Conservation (phyloP, 2,329 filamentous ascomycete genomes). For the Ceratocystis destructans region DNA sequence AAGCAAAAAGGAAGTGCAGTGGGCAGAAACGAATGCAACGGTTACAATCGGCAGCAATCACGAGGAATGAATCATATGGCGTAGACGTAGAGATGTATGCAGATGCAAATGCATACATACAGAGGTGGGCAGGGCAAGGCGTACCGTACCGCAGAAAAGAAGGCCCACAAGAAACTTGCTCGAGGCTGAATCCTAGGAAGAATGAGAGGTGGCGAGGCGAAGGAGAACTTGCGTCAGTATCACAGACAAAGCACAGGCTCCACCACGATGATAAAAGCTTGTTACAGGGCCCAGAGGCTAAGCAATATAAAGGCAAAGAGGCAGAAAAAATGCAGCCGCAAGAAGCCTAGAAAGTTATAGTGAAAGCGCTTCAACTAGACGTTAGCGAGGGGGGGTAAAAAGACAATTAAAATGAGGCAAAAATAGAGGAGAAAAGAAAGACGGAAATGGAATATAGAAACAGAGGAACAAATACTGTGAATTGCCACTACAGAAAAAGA, state of each 20-base stretch:
- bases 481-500: neutral
- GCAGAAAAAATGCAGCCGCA: neutral
- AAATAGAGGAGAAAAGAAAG: neutral
- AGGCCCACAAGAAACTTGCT: constrained; percentile 6
- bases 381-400: neutral
- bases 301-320: neutral
- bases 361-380: neutral
- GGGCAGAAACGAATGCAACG: neutral
- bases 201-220: neutral
- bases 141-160: neutral
- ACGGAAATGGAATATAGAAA: neutral
- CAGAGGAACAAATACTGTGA: neutral
- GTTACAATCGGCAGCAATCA: neutral
- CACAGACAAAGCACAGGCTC: neutral
- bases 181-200: neutral
- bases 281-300: neutral
- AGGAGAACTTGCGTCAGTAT: neutral
- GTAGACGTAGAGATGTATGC: neutral
- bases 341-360: neutral
- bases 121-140: neutral
- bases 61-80: neutral
- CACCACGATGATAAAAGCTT: constrained; percentile 1
- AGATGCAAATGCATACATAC: neutral
- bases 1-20: neutral
- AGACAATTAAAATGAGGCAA: neutral